Conservation (phyloP, 2,329 filamentous ascomycete genomes). For the Pezicula rhizophila region DNA sequence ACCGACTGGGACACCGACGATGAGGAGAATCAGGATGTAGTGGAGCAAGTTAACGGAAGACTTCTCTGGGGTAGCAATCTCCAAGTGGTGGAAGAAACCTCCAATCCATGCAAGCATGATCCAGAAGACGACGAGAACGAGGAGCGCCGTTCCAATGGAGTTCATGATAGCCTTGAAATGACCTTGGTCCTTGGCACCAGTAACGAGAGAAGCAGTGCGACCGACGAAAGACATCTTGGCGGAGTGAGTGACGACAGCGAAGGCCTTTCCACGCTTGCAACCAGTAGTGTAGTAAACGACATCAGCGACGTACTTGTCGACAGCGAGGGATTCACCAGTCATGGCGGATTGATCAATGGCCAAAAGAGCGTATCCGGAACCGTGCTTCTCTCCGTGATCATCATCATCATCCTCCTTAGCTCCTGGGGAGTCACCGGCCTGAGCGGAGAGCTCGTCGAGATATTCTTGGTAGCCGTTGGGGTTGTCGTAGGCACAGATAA, state of each 20-base stretch:
- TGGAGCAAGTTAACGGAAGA: constrained; percentile 59
- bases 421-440: constrained; percentile 53
- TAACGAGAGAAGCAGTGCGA: constrained; percentile 66
- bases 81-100: constrained; percentile 68
- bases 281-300: constrained; percentile 73
- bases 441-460: constrained; percentile 56
- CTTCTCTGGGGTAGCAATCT: constrained; percentile 51
- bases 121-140: constrained; percentile 73
- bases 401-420: constrained; percentile 52
- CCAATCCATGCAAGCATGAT: constrained; percentile 72
- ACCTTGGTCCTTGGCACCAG: constrained; percentile 69
- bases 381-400: constrained; percentile 50
- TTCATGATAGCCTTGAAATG: constrained; percentile 83
- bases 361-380: constrained; percentile 55
- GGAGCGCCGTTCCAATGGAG: constrained; percentile 67
- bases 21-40: constrained; percentile 65
- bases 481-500: constrained; percentile 68
- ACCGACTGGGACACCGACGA: constrained; percentile 75
- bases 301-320: constrained; percentile 75
- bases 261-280: constrained; percentile 75
- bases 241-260: constrained; percentile 60
- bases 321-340: constrained; percentile 73
- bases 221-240: constrained; percentile 72
- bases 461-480: constrained; percentile 63
- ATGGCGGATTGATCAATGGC: constrained; percentile 76